A percentile compares a stretch with the other conserved stretches of the same genome.
phyloP scores from a whole-genome alignment of 2,329 filamentous ascomycete species.

The Ceratocystis alfenasii region DNA sequence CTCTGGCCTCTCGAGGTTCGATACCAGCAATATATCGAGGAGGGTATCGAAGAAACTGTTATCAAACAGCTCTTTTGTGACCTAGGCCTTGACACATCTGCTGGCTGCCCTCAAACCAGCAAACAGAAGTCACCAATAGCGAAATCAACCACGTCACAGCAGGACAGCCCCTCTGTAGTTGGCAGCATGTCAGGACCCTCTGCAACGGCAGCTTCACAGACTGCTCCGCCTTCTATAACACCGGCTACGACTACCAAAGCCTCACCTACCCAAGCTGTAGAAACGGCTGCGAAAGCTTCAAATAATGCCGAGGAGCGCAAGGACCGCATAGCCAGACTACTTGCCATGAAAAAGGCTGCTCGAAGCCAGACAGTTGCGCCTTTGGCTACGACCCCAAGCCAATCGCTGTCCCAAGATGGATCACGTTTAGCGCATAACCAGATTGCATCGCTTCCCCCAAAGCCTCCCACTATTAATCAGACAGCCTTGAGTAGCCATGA shows the following conservation, averaged over 20 bases:
- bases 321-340: slow-evolving; percentile 62
- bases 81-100: slow-evolving; percentile 45
- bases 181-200: neutral
- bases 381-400: slow-evolving; percentile 19
- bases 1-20: slow-evolving; percentile 56
- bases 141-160: slow-evolving; percentile 11
- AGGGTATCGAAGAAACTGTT: slow-evolving; percentile 55
- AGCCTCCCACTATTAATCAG: neutral
- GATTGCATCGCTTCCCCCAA: slow-evolving; percentile 1
- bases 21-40: slow-evolving; percentile 59
- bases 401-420: slow-evolving; percentile 10
- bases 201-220: neutral
- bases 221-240: neutral
- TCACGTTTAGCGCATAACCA: neutral
- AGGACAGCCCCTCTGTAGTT: neutral
- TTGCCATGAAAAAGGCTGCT: slow-evolving; percentile 50
- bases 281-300: neutral
- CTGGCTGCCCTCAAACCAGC: slow-evolving; percentile 20
- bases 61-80: slow-evolving; percentile 56
- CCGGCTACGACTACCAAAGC: neutral
- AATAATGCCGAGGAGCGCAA: slow-evolving; percentile 49
- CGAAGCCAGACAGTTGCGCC: neutral
- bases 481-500: slow-evolving; percentile 40
- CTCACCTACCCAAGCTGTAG: neutral
- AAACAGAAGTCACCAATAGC: slow-evolving; percentile 22